Evolutionary conservation across 495 filamentous ascomycete species (phyloP).

Genomic region (Cercophora sp.): DNA sequence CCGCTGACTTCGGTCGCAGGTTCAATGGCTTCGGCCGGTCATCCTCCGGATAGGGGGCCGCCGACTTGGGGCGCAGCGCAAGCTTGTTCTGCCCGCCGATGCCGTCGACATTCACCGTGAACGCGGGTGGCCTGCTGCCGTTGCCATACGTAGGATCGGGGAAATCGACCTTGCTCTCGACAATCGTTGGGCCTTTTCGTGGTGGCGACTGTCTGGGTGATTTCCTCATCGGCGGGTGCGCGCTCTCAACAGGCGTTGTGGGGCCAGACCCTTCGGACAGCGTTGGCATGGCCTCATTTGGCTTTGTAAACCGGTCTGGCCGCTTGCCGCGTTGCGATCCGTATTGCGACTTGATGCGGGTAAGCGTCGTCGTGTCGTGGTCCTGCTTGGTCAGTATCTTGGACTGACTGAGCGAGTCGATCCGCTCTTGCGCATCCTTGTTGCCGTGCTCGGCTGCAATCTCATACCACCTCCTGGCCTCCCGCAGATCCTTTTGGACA

Average conservation of each 20-base stretch:
- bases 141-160: conserved; percentile 56
- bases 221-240: conserved; percentile 15
- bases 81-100: conserved; percentile 19
- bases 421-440: conserved; percentile 74
- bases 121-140: conserved; percentile 46
- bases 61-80: conserved; percentile 44
- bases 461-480: conserved; percentile 86
- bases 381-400: conserved; percentile 85
- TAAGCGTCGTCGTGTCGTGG: conserved; percentile 86
- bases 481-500: conserved; percentile 71
- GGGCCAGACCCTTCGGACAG: conserved; percentile 35
- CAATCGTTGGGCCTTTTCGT: conserved; percentile 23
- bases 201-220: conserved; percentile 15
- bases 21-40: conserved; percentile 29
- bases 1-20: conserved; percentile 45
- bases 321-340: conserved; percentile 75
- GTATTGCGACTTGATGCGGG: conserved; percentile 86
- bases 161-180: conserved; percentile 55
- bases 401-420: conserved; percentile 81
- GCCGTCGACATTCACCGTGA: conserved; percentile 36
- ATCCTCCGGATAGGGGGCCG: conserved; percentile 54
- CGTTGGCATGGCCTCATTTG: conserved; percentile 47
- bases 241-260: conserved; percentile 8
- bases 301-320: conserved; percentile 58
- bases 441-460: conserved; percentile 89